Evolutionary conservation across 2,329 filamentous ascomycete genomes (phyloP).

Genomic region (Exophiala sp.): DNA sequence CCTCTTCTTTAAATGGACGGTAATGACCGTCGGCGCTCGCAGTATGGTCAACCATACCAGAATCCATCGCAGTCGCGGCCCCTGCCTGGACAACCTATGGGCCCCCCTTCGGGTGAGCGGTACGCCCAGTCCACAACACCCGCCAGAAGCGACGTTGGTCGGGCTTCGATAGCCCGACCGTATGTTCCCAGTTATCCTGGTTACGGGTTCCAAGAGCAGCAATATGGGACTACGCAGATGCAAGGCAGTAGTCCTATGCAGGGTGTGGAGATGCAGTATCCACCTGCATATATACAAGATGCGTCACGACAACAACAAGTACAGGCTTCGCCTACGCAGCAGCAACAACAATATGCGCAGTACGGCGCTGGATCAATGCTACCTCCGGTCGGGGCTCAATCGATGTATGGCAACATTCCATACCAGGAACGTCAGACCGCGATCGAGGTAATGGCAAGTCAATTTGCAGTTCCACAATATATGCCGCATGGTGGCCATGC

Average conservation of each 20-base stretch:
- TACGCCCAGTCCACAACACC: constrained; percentile 42
- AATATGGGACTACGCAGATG: constrained; percentile 54
- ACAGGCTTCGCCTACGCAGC: constrained; percentile 37
- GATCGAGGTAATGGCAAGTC: constrained; percentile 70
- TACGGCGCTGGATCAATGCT: constrained; percentile 65
- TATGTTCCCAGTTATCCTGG: constrained; percentile 41
- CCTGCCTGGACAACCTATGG: constrained; percentile 34
- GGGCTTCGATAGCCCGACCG: constrained; percentile 36
- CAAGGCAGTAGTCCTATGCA: constrained; percentile 46
- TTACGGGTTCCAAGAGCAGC: constrained; percentile 56
- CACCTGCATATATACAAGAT: constrained; percentile 60
- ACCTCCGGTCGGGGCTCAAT: constrained; percentile 59
- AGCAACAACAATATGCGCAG: constrained; percentile 52
- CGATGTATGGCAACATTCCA: constrained; percentile 68
- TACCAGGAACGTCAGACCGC: constrained; percentile 71
- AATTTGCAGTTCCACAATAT: constrained; percentile 70
- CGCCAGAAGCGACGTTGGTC: constrained; percentile 36
- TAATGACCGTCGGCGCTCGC: constrained; percentile 68
- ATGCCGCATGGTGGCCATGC: constrained; percentile 64
- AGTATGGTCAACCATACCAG: constrained; percentile 68
- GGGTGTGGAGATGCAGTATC: constrained; percentile 59
- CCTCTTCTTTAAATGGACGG: constrained; percentile 64
- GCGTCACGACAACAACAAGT: constrained; percentile 31
- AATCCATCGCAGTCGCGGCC: constrained; percentile 35
- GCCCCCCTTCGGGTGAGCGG: constrained; percentile 44